These are phyloP conservation scores for Tremellales sp. DNA, from an alignment of 1,284 basidiomycete genomes.

Conservation along the genomic window DNA sequence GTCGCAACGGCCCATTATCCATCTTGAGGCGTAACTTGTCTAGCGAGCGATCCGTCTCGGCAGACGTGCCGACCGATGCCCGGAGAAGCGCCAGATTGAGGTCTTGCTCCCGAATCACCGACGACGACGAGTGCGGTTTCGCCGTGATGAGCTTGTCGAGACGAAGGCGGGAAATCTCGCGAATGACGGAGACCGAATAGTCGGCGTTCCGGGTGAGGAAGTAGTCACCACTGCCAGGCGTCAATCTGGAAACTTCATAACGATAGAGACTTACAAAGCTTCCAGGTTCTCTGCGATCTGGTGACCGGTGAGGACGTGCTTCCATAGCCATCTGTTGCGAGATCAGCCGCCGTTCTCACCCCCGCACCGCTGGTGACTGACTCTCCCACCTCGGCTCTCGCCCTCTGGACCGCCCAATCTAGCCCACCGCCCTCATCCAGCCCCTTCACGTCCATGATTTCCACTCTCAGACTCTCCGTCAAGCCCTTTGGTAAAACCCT, in stretches of 20 bases:
- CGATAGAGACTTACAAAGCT: conserved; percentile 56
- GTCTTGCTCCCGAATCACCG: conserved; percentile 81
- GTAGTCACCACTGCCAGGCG: conserved; percentile 61
- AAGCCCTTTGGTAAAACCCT: conserved; percentile 66
- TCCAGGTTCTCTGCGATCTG: conserved; percentile 74
- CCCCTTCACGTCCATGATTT: conserved; percentile 59
- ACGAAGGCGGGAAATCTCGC: conserved; percentile 75
- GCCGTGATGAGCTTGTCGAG: conserved; percentile 66
- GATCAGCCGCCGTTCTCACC: conserved; percentile 11
- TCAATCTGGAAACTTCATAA: conserved; percentile 69
- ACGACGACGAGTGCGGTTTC: conserved; percentile 51
- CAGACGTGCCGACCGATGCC: conserved; percentile 76
- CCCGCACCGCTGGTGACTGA: conserved; percentile 13
- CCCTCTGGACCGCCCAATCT: conserved; percentile 58
- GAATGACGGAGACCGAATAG: conserved; percentile 71
- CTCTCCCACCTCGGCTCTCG: conserved; percentile 39
- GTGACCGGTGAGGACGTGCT: conserved; percentile 74
- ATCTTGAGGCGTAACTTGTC: conserved; percentile 66
- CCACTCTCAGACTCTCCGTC: conserved; percentile 59
- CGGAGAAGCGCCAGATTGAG: conserved; percentile 73
- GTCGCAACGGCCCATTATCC: conserved; percentile 71
- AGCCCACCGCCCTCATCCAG: conserved; percentile 73
- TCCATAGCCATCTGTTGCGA: conserved; percentile 80
- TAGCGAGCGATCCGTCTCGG: conserved; percentile 71
- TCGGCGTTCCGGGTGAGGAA: conserved; percentile 84